Base-by-base conservation (phyloP, 805 yeast genomes). In the Barnettozyma sp. region DNA sequence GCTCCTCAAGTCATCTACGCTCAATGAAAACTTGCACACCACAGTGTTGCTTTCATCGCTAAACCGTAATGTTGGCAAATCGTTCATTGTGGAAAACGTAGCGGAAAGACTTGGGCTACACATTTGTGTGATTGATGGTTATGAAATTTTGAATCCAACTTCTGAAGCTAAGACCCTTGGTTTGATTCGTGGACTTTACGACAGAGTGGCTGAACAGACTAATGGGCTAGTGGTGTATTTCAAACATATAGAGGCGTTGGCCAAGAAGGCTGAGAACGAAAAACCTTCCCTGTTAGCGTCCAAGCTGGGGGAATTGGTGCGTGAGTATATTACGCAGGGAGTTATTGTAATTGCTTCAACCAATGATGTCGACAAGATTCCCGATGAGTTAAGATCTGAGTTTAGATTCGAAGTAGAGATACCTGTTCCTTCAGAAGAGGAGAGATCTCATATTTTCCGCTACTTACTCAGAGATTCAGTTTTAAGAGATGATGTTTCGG, bases 151-250 rank as follows among this genome's bases (percentile, higher is more conserved):
- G 6, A 77, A 80, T 38, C 72, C 77, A 2, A 84, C 87, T 1
- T 75, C 84, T 11, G 90, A 82, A 36, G 60, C 77, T 21, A 87
- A 87, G 51, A 82, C 88, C 0, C 62, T 90, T 15, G 98, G 95
- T 0, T 59, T 73, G 2, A 63, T 90, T 10, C 63, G 74, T 34
- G 97, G 95, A 0, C 76, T 79, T 49, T 64, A 85, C 6, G 97
- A 87, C 44, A 67, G 78, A 15, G 62, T 73, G 26, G 55, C 73
- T 41, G 63, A 73, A 10, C 52, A 59, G 41, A 63, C 73, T 32
- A 27, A 72, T 0, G 59, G 65, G 7, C 42, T 75, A 3, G 63
- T 88, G 2, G 56, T 86, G 0, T 73, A 71, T 45, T 50, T 86
- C 17, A 71, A 72, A 39, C 96, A 90, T 54, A 56, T 90, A 15